Evolutionary conservation across 129 eudicot genomes (phyloP).

Genomic region (Centrapalus pauciflorus): DNA sequence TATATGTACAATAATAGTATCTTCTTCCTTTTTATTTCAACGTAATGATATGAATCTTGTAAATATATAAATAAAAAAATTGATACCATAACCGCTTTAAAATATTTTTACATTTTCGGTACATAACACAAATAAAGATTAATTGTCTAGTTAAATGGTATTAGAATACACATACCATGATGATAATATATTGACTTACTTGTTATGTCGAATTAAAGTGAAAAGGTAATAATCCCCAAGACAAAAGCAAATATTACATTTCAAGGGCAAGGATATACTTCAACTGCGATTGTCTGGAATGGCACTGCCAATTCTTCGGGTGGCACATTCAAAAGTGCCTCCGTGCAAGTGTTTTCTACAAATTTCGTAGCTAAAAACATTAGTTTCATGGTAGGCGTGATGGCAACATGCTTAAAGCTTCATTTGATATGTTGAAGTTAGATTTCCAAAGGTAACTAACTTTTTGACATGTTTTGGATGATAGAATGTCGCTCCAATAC

Average conservation of each 20-base stretch:
- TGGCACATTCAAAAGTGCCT: constrained; percentile 81
- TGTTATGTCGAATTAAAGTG: constrained; percentile 34
- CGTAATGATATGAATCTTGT: not conserved
- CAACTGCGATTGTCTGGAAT: constrained; percentile 86
- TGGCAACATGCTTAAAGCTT: not conserved
- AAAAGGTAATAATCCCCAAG: constrained; percentile 67
- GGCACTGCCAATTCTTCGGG: constrained; percentile 85
- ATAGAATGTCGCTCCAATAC: constrained; percentile 88
- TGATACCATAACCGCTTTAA: no score
- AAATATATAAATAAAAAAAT: no score
- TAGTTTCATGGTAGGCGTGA: constrained; percentile 76
- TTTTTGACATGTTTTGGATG: not conserved
- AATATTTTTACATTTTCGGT: no score
- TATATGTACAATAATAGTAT: not conserved
- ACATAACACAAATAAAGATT: no score
- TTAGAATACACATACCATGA: not conserved
- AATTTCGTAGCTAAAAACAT: constrained; percentile 90
- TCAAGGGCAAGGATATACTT: constrained; percentile 90
- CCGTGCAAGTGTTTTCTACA: constrained; percentile 79
- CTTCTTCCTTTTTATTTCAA: not conserved
- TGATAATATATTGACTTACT: not conserved
- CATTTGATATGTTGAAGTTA: not conserved
- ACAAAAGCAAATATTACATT: constrained; percentile 81
- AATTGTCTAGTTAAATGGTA: not conserved
- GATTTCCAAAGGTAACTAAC: not conserved